These are phyloP conservation scores for Thelephora terrestris DNA, from an alignment of 1,284 basidiomycete species.

Conservation along the genomic window DNA sequence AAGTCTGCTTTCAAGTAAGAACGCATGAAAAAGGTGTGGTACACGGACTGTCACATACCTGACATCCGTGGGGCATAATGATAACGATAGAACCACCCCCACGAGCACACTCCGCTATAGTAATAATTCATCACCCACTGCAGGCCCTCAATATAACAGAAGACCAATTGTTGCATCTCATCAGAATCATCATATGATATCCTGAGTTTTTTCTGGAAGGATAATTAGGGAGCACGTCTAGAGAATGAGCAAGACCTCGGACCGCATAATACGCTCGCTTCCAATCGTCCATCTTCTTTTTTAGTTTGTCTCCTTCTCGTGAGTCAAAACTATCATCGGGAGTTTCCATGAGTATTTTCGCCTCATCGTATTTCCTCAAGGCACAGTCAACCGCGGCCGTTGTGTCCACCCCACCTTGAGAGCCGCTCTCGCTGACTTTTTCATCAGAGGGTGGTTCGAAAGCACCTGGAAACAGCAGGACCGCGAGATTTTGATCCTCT, in stretches of 20 bases:
- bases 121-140: conserved; percentile 99
- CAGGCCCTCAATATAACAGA: conserved; percentile 85
- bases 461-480: conserved; percentile 55
- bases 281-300: conserved; percentile 87
- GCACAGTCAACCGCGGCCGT: conserved; percentile 73
- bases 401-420: conserved; percentile 32
- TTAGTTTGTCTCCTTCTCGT: conserved; percentile 61
- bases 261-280: conserved; percentile 88
- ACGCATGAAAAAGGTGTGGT: conserved; percentile 2
- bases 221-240: conserved; percentile 2
- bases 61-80: conserved; percentile 95
- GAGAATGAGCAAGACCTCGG: not conserved
- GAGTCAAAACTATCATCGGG: conserved; percentile 70
- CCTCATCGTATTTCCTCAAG: conserved; percentile 80
- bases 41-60: conserved; percentile 36
- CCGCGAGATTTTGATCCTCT: conserved; percentile 66
- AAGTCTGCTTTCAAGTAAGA: conserved; percentile 48
- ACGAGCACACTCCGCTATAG: conserved; percentile 92
- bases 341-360: conserved; percentile 61
- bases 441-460: conserved; percentile 29
- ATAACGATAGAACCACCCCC: conserved; percentile 99
- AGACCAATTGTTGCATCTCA: conserved; percentile 60
- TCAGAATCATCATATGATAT: conserved; percentile 66
- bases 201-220: conserved; percentile 66
- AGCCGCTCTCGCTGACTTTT: conserved; percentile 17